Percentiles rank a stretch among this genome's conserved stretches.
Evolutionary conservation across 352 stramenopile species (phyloP).

Genomic region (Phytophthora europaea): DNA sequence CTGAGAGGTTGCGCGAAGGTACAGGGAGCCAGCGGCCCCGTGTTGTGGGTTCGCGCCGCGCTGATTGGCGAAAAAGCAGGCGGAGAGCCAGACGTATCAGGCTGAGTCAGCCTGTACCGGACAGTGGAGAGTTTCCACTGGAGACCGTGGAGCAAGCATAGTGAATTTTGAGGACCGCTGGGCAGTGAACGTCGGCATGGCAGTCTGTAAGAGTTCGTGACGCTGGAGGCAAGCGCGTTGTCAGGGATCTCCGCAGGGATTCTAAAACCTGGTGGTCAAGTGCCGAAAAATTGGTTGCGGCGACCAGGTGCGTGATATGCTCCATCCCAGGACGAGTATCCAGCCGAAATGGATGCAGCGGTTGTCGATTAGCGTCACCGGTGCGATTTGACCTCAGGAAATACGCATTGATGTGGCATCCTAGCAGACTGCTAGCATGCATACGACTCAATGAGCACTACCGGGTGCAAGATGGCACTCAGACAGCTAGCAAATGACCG

Average conservation of each 20-base stretch:
- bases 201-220: not conserved
- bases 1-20: constrained; percentile 25
- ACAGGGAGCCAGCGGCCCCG: constrained; percentile 23
- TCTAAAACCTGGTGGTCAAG: not conserved
- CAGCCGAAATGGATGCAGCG: not conserved
- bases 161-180: not conserved
- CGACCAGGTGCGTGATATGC: not conserved
- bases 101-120: not conserved
- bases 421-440: not conserved
- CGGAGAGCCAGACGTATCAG: not conserved
- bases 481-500: not conserved
- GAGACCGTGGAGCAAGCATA: not conserved
- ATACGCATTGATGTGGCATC: constrained; percentile 10
- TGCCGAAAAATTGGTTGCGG: not conserved
- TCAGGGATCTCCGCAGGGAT: not conserved
- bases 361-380: not conserved
- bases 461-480: not conserved
- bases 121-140: too few species aligned
- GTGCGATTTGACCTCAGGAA: not conserved
- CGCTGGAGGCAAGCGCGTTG: not conserved
- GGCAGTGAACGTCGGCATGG: too few species aligned
- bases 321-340: constrained; percentile 1
- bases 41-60: not conserved
- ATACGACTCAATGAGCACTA: constrained; percentile 5
- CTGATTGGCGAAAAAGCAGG: not conserved